Conservation (phyloP, 2,329 filamentous ascomycete genomes). For the Claviceps sp. region DNA sequence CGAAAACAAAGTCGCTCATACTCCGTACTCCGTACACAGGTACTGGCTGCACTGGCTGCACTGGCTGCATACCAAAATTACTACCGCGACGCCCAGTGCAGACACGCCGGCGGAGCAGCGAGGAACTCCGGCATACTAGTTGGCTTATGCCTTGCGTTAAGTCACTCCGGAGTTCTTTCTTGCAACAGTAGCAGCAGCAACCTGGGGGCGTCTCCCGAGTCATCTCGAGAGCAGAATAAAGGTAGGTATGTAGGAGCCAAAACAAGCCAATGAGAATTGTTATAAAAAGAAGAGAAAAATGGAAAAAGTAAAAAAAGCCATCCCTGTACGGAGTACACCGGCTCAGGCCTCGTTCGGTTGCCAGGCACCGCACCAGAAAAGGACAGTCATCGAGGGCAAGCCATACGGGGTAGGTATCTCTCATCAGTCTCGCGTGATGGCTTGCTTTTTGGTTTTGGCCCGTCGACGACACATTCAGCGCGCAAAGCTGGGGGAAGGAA, state of each 20-base stretch:
- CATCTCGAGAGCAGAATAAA: neutral
- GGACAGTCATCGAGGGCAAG: neutral
- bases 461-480: neutral
- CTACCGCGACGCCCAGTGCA: neutral
- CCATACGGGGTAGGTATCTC: too few species aligned
- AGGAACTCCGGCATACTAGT: constrained; percentile 2
- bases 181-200: neutral
- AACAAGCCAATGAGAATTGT: too few species aligned
- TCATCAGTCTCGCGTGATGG: too few species aligned
- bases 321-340: neutral
- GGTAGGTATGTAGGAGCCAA: too few species aligned
- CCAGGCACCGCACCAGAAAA: neutral
- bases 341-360: neutral
- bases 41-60: too few species aligned
- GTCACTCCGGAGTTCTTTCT: neutral
- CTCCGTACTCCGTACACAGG: neutral
- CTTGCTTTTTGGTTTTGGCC: too few species aligned
- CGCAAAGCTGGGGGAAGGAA: neutral
- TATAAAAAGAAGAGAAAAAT: too few species aligned
- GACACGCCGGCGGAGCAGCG: neutral
- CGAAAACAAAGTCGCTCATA: constrained; percentile 6
- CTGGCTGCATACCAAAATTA: neutral
- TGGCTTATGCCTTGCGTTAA: neutral
- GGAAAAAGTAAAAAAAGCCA: neutral
- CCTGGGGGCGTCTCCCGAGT: too few species aligned